Evolutionary conservation across 192 early-diverging fungal genomes (phyloP).

Genomic region (Entomortierella lignicola): DNA sequence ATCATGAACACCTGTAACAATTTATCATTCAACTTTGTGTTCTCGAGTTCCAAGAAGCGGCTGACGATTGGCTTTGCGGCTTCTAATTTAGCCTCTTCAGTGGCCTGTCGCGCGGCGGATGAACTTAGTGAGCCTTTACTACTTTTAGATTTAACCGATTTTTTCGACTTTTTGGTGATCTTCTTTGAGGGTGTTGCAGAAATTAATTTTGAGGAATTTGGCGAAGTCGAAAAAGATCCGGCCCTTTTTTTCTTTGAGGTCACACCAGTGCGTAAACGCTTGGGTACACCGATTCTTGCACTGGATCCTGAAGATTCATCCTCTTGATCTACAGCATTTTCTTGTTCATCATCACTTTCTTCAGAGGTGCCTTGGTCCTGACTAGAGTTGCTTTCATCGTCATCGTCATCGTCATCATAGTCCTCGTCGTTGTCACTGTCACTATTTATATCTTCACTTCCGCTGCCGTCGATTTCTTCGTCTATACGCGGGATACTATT

Average conservation of each 20-base stretch:
- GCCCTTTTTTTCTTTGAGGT: slow-evolving; percentile 8
- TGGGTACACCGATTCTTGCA: slow-evolving; percentile 4
- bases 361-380: slow-evolving; percentile 39
- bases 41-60: slow-evolving; percentile 45
- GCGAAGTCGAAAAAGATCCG: slow-evolving; percentile 30
- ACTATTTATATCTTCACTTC: not conserved
- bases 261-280: slow-evolving; percentile 24
- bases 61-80: slow-evolving; percentile 51
- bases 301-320: not conserved
- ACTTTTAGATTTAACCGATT: slow-evolving; percentile 30
- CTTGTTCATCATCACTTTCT: slow-evolving; percentile 26
- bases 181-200: slow-evolving; percentile 48
- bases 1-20: slow-evolving; percentile 50
- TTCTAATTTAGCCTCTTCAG: slow-evolving; percentile 44
- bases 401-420: slow-evolving; percentile 4
- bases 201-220: slow-evolving; percentile 28
- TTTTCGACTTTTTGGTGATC: slow-evolving; percentile 52
- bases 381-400: slow-evolving; percentile 21
- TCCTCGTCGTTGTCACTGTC: slow-evolving; percentile 12
- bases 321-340: not conserved
- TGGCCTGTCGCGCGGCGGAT: slow-evolving; percentile 37
- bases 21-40: slow-evolving; percentile 51
- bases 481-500: not conserved
- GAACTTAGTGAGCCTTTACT: slow-evolving; percentile 38
- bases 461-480: not conserved